Conservation (phyloP, 1,139 yeast genomes). For the Geotrichum macrosporum region DNA sequence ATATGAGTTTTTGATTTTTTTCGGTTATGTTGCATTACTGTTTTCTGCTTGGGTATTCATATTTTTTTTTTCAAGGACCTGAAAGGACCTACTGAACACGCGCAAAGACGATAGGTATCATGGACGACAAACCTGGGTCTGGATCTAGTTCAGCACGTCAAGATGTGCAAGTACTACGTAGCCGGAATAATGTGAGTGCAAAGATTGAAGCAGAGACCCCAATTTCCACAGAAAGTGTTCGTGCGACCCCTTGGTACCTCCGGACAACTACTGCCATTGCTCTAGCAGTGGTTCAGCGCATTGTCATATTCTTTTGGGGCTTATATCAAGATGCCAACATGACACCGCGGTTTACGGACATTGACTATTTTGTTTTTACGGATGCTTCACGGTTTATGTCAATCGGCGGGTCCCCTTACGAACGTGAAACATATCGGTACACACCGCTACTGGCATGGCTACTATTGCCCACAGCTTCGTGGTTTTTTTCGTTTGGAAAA, state of each 20-base stretch:
- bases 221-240: too few relatives aligned
- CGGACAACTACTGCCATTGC: slow-evolving; percentile 16
- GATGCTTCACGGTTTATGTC: slow-evolving; percentile 80
- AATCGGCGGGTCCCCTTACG: slow-evolving; percentile 64
- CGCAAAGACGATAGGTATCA: not conserved
- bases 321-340: slow-evolving; percentile 77
- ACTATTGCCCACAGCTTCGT: slow-evolving; percentile 57
- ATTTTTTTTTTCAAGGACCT: too few relatives aligned
- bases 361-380: slow-evolving; percentile 87
- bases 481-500: slow-evolving; percentile 67
- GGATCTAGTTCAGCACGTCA: not conserved
- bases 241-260: slow-evolving; percentile 15
- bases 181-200: not conserved
- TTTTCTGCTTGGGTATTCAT: not conserved
- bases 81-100: too few relatives aligned
- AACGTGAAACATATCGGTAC: slow-evolving; percentile 83
- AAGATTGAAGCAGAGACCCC: not conserved
- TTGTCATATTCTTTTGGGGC: slow-evolving; percentile 74
- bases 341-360: slow-evolving; percentile 84
- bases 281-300: slow-evolving; percentile 43
- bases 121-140: slow-evolving; percentile 8
- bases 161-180: not conserved
- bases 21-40: not conserved
- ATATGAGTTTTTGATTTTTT: not conserved
- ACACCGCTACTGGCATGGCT: slow-evolving; percentile 89